Percentiles rank a stretch among this genome's conserved stretches.
Evolutionary conservation across 2,329 filamentous ascomycete genomes (phyloP).

Genomic region (Nakataea oryzae): DNA sequence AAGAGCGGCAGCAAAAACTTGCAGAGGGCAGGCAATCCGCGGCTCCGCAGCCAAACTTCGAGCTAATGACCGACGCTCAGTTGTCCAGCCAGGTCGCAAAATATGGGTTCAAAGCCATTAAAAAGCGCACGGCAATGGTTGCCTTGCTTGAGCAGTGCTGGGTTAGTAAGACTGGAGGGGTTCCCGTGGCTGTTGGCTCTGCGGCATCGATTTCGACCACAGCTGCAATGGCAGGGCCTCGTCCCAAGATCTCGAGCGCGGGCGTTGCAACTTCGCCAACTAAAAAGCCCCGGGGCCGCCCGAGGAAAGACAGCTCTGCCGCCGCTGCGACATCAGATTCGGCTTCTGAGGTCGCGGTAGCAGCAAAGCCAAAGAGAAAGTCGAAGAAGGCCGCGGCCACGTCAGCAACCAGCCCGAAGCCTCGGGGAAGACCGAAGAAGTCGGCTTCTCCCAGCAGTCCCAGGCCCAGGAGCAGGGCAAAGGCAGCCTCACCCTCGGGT

Average conservation of each 20-base stretch:
- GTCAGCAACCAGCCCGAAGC: not conserved
- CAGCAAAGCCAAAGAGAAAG: slow-evolving; percentile 14
- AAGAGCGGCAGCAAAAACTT: no score
- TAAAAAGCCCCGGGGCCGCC: slow-evolving; percentile 27
- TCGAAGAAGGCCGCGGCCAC: slow-evolving; percentile 14
- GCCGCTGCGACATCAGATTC: slow-evolving; percentile 2
- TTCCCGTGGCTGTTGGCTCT: not conserved
- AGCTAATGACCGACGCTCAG: slow-evolving; percentile 50
- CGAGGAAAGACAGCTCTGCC: slow-evolving; percentile 23
- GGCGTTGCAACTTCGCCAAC: slow-evolving; percentile 15
- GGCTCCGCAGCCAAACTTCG: slow-evolving; percentile 41
- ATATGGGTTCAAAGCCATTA: slow-evolving; percentile 66
- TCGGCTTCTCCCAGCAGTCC: no score
- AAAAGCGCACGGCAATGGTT: slow-evolving; percentile 59
- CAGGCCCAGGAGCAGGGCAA: slow-evolving; percentile 15
- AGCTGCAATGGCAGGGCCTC: slow-evolving; percentile 5
- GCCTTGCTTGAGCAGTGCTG: slow-evolving; percentile 61
- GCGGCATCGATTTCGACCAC: slow-evolving; percentile 10
- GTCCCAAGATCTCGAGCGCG: slow-evolving; percentile 7
- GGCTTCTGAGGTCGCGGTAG: not conserved
- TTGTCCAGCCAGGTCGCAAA: slow-evolving; percentile 49
- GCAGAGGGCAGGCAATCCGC: not conserved
- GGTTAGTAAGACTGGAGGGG: slow-evolving; percentile 40
- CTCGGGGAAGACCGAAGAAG: not conserved
- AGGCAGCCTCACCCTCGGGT: slow-evolving; percentile 10